A percentile compares a stretch with the other conserved stretches of the same genome.
Conservation (phyloP, 2,329 filamentous ascomycete genomes). For the Arthrobotrys sinensis region DNA sequence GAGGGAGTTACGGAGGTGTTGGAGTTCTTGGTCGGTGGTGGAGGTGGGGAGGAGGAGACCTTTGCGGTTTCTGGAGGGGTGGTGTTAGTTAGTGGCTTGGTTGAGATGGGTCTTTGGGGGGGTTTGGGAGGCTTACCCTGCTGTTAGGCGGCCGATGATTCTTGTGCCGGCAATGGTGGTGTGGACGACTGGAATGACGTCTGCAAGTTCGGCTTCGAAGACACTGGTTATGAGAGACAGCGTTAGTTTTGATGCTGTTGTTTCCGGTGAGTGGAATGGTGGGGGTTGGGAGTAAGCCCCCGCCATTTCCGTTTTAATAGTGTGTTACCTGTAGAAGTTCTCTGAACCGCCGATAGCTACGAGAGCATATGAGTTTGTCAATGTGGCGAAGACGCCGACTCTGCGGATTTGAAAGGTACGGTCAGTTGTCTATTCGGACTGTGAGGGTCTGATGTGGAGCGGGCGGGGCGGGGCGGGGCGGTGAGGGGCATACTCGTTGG, state of each 20-base stretch:
- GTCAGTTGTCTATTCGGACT: slow-evolving; percentile 61
- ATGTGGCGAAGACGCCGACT: slow-evolving; percentile 94
- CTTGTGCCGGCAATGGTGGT: slow-evolving; percentile 96
- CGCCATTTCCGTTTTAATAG: slow-evolving; percentile 35
- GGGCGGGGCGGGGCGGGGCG: slow-evolving; percentile 34
- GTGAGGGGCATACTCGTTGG: slow-evolving; percentile 79
- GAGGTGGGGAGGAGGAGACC: slow-evolving; percentile 95
- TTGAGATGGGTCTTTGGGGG: not conserved
- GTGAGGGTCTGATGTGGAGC: slow-evolving; percentile 13
- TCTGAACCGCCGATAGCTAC: slow-evolving; percentile 95
- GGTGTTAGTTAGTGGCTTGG: slow-evolving; percentile 24
- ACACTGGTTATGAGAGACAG: slow-evolving; percentile 85
- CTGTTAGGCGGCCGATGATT: slow-evolving; percentile 94
- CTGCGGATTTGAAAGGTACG: slow-evolving; percentile 70
- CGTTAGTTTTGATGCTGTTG: slow-evolving; percentile 3
- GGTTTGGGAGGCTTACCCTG: slow-evolving; percentile 75
- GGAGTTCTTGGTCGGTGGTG: slow-evolving; percentile 97
- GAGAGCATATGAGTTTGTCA: slow-evolving; percentile 97
- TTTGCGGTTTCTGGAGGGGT: slow-evolving; percentile 82
- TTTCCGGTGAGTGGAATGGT: slow-evolving; percentile 2
- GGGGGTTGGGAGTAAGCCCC: slow-evolving; percentile 19
- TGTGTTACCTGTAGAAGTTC: slow-evolving; percentile 94
- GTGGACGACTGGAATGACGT: slow-evolving; percentile 96
- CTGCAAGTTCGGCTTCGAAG: slow-evolving; percentile 97
- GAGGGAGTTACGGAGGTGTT: slow-evolving; percentile 94